Base-by-base conservation (phyloP, 192 early-diverging fungal genomes). In the Backusella liffmaniae region DNA sequence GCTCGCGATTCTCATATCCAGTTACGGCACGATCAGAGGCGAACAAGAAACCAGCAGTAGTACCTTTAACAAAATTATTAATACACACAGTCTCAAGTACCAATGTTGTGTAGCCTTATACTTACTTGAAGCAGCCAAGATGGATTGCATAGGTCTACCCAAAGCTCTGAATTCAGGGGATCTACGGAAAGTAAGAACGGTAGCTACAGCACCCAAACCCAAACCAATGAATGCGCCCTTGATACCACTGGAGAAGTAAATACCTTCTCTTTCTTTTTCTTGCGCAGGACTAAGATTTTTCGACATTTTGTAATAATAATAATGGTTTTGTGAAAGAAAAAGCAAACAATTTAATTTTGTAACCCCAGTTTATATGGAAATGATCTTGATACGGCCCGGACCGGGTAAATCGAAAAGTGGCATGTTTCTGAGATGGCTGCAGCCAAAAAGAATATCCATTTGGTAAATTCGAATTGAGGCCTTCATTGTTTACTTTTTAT, bases 161-260 rank as follows among this genome's bases (percentile, higher is more conserved):
- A 84, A 62, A 10, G 75, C 39, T 71, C 70, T 75, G 68, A 80
- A 84, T 42, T 44, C 67, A 18, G 80, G 80, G 23, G 79, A 83
- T 42, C 74, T 80, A 62, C 71, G 73, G 36, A 78, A 53, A 16
- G 78, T 80, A 2, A 81, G 34, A 3, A 79, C 62, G 41, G 84
- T 81, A 37, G 83, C 68, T 34, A 73, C 75, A n/a, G 79, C n/a
- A 53, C 82, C 80, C 66, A 82, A 72, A 73, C 79, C 82, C 4
- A 86, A 66, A 69, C 84, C 84, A 35, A 83, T 72, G 23, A 39
- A 56, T 36, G 75, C 82, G 56, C 82, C 82, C 67, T 80, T 79
- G 12, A 80, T 15, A 59, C 84, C 84, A 32, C 66, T 71, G 10
- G 62, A 72, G 34, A 82, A 46, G 29, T 70, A 73, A 18, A 78